Evolutionary conservation across 1,139 yeast genomes (phyloP).

Genomic region (Nakaseomyces nivariensis): DNA sequence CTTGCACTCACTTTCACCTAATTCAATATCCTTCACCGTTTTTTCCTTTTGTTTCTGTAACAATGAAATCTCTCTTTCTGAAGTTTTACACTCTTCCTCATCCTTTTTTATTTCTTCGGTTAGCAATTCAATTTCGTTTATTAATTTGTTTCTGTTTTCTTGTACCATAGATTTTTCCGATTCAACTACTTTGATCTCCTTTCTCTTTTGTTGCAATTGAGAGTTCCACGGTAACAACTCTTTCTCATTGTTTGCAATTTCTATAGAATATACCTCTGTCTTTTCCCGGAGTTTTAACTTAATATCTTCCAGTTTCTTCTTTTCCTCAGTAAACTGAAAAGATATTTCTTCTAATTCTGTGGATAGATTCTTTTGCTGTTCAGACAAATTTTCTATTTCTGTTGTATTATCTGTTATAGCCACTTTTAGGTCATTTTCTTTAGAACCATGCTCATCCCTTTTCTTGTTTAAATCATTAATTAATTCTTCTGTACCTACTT

Average conservation of each 20-base stretch:
- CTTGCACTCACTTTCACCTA: constrained; percentile 51
- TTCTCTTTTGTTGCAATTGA: constrained; percentile 53
- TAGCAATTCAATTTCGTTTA: constrained; percentile 39
- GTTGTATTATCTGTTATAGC: constrained; percentile 32
- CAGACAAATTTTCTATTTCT: constrained; percentile 41
- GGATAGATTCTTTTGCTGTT: constrained; percentile 38
- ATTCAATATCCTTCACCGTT: constrained; percentile 30
- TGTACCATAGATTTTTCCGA: constrained; percentile 55
- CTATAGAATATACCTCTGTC: constrained; percentile 29
- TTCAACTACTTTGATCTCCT: constrained; percentile 54
- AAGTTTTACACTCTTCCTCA: constrained; percentile 41
- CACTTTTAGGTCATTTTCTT: constrained; percentile 43
- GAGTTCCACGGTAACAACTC: constrained; percentile 80
- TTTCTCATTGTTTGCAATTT: constrained; percentile 44
- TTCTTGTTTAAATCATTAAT: constrained; percentile 53
- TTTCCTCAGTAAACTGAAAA: constrained; percentile 43
- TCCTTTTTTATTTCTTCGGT: constrained; percentile 38
- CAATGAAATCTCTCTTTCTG: constrained; percentile 35
- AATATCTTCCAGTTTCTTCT: constrained; percentile 47
- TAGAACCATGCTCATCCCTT: constrained; percentile 33
- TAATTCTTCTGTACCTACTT: constrained; percentile 67
- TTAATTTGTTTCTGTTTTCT: constrained; percentile 31
- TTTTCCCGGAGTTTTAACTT: constrained; percentile 61
- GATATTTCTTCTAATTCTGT: constrained; percentile 38
- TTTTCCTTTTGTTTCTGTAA: constrained; percentile 39